Evolutionary conservation across 108 stramenopile species (phyloP).

Genomic region (Cyclotella choctawhatcheeana): DNA sequence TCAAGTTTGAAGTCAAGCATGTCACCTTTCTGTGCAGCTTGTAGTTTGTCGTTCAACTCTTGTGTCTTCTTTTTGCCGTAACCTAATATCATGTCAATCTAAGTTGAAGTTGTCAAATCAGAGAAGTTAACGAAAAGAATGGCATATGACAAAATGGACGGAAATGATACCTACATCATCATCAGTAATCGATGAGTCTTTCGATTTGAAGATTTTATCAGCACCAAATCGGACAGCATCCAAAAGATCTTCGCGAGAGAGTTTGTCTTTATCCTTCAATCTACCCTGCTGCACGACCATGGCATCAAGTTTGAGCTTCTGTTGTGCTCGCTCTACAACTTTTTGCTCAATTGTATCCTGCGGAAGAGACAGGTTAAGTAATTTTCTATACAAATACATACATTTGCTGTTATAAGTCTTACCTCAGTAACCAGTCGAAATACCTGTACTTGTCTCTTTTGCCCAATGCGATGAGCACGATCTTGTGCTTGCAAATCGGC

Average conservation of each 20-base stretch:
- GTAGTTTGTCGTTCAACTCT: slow-evolving; percentile 92
- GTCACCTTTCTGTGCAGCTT: slow-evolving; percentile 96
- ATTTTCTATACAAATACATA: too few species aligned
- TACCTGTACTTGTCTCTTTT: slow-evolving; percentile 95
- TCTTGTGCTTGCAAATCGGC: slow-evolving; percentile 99
- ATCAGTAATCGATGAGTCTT: slow-evolving; percentile 90
- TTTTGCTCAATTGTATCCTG: slow-evolving; percentile 99
- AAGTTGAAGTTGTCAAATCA: not conserved
- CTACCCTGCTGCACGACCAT: slow-evolving; percentile 94
- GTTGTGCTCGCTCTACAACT: slow-evolving; percentile 98
- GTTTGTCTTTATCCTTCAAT: slow-evolving; percentile 70
- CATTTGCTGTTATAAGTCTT: too few species aligned
- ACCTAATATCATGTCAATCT: slow-evolving; percentile 87
- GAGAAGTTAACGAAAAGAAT: not conserved
- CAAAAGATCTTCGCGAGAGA: slow-evolving; percentile 85
- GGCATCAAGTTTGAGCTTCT: slow-evolving; percentile 99
- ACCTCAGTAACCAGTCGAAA: slow-evolving; percentile 98
- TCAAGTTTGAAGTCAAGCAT: slow-evolving; percentile 97
- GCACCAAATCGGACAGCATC: slow-evolving; percentile 96
- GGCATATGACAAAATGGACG: not conserved
- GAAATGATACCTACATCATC: slow-evolving; percentile 76
- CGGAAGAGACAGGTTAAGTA: too few species aligned
- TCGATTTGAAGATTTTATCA: slow-evolving; percentile 95
- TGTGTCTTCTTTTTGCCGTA: slow-evolving; percentile 88
- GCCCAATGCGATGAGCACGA: slow-evolving; percentile 91